Evolutionary conservation across 192 early-diverging fungal species (phyloP).

Genomic region (Diversispora eburnea): DNA sequence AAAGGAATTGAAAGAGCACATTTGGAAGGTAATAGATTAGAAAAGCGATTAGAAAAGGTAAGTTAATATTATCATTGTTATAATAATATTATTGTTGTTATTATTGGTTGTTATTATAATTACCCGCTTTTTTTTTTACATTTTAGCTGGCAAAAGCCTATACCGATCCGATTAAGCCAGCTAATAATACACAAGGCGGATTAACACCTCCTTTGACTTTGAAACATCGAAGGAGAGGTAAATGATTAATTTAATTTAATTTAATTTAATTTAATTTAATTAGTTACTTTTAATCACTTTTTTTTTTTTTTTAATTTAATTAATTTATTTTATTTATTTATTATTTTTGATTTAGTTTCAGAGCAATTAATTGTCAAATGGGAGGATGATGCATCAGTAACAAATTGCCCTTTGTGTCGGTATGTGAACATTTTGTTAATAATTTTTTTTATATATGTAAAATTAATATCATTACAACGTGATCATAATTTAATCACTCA

Average conservation of each 20-base stretch:
- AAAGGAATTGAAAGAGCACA: constrained; percentile 55
- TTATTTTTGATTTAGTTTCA: constrained; percentile 31
- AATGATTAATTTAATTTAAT: neutral
- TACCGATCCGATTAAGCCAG: constrained; percentile 28
- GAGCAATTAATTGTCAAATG: constrained; percentile 46
- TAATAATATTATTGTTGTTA: constrained; percentile 8
- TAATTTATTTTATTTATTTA: neutral
- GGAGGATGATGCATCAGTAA: constrained; percentile 46
- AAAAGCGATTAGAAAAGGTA: constrained; percentile 72
- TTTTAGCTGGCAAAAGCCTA: constrained; percentile 30
- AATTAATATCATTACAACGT: neutral
- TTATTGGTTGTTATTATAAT: neutral
- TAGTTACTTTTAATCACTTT: neutral
- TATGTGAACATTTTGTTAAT: constrained; percentile 29
- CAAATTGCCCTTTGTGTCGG: constrained; percentile 41
- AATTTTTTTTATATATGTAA: neutral
- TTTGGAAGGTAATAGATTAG: constrained; percentile 67
- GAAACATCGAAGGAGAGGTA: constrained; percentile 40
- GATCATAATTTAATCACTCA: neutral
- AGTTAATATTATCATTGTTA: neutral
- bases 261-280: neutral
- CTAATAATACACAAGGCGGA: constrained; percentile 31
- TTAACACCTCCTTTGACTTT: constrained; percentile 36
- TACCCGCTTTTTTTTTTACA: neutral
- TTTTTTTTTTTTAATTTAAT: neutral